Evolutionary conservation across 225 moss, liverwort and hornwort species (phyloP).

Genomic region (Ulota crispa): DNA sequence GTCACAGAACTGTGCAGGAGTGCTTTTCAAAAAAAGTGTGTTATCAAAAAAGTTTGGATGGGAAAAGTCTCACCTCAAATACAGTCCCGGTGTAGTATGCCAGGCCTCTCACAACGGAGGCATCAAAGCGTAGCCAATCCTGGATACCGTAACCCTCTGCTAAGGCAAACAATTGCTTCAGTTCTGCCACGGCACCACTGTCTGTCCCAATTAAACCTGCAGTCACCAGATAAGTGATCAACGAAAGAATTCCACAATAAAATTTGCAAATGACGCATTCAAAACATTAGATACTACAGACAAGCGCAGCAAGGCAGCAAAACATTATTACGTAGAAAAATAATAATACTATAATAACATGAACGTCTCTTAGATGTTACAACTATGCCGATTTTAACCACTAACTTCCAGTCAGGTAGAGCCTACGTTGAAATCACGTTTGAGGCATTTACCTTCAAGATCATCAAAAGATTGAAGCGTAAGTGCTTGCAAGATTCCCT

Average conservation of each 20-base stretch:
- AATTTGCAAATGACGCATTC: background rate
- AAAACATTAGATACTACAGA: background rate
- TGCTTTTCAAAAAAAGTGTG: background rate
- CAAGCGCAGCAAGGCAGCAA: background rate
- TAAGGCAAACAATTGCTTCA: constrained; percentile 81
- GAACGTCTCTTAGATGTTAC: background rate
- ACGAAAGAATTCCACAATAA: background rate
- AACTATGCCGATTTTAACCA: constrained; percentile 1
- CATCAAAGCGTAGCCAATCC: constrained; percentile 91
- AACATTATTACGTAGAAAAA: background rate
- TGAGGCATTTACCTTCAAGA: constrained; percentile 65
- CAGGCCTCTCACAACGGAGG: constrained; percentile 94
- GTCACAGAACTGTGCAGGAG: background rate
- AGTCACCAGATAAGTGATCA: constrained; percentile 19
- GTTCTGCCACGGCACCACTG: constrained; percentile 80
- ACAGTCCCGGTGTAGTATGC: constrained; percentile 98
- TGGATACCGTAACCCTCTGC: constrained; percentile 76
- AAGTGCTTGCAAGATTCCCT: constrained; percentile 80
- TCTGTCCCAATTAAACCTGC: constrained; percentile 86
- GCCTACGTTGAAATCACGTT: background rate
- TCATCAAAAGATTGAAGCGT: constrained; percentile 69
- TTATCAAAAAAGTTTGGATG: background rate
- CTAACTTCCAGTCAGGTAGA: background rate
- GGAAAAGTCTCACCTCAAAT: constrained; percentile 69
- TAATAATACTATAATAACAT: background rate